These are phyloP conservation scores for Phaseolus lunatus DNA, from an alignment of 306 rosid genomes.

Conservation along the genomic window DNA sequence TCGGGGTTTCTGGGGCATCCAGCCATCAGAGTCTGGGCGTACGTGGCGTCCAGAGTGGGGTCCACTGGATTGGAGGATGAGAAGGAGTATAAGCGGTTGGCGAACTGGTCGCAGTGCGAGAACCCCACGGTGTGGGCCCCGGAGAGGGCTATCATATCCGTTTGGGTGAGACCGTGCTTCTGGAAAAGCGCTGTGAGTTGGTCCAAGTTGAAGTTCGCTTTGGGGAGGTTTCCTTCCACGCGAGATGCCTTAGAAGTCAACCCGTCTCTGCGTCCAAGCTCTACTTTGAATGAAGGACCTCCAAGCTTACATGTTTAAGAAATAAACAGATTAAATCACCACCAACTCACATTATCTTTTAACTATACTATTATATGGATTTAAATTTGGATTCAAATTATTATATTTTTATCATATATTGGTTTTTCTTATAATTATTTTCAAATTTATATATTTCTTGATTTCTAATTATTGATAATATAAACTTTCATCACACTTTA, in stretches of 20 bases:
- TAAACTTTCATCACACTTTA: too few species aligned
- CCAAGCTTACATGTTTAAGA: conserved; percentile 51
- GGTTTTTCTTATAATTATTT: too few species aligned
- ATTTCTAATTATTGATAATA: too few species aligned
- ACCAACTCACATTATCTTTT: too few species aligned
- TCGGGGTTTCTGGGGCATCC: conserved; percentile 59
- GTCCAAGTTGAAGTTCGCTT: conserved; percentile 56
- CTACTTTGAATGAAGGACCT: conserved; percentile 75
- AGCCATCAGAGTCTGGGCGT: conserved; percentile 50
- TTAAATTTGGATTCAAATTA: too few species aligned
- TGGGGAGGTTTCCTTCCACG: conserved; percentile 68
- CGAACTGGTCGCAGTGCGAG: conserved; percentile 70
- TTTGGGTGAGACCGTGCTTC: conserved; percentile 55
- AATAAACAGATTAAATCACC: background rate
- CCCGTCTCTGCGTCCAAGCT: conserved; percentile 85
- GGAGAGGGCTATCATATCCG: conserved; percentile 78
- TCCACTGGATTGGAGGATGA: conserved; percentile 34
- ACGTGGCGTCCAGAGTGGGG: conserved; percentile 64
- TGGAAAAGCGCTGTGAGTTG: conserved; percentile 62
- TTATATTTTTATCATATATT: too few species aligned
- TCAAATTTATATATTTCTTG: too few species aligned
- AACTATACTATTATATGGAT: too few species aligned
- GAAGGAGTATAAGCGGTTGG: conserved; percentile 63
- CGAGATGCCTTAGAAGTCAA: conserved; percentile 61
- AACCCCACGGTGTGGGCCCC: conserved; percentile 87